Evolutionary conservation across 495 filamentous ascomycete genomes (phyloP), one percentile per base, ranked within the genome.

Genomic region (Trichoderma asperelloides): DNA sequence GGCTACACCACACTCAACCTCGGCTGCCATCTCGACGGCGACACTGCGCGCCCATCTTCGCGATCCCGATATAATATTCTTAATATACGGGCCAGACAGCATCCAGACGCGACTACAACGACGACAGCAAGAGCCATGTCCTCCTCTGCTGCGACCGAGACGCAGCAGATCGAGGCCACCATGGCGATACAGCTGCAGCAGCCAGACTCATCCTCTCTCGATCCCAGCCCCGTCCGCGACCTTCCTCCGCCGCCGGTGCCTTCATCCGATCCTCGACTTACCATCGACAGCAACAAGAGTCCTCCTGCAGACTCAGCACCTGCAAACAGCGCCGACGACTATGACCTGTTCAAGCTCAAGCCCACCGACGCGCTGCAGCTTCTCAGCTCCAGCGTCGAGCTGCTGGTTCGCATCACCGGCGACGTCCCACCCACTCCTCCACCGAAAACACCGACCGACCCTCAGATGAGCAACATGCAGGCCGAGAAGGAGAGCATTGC

Each of bases 341-440:
- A 80, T 43, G 89, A 92, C 72, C 85, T 96, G 65, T 90, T 90
- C 77, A 84, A 85, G 27, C 81, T 98, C 45, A 76, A 85, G 0
- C 87, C 92, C 0, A 81, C 87, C 33, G 85, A 85, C 0, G 94
- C 94, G n/a, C 79, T 98, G 69, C 90, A 89, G 69, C 79, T 96
- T 65, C 83, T 98, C 5, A 86, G 86, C 60, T 78, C 83, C 28
- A 86, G 88, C 33, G 78, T 97, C 67, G 89, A 96, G 69, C 81
- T 84, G 16, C 81, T 98, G 62, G 88, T 90, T 18, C 81, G 81
- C 45, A 75, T 87, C 57, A 90, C 88, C 47, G 90, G 89, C 62
- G 88, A 94, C 72, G 77, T 91, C 33, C 88, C 90, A 15, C 87
- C 89, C 37, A 93, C 90, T 3, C 89, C 88, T 28, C 89, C 89